Evolutionary conservation across 2,329 filamentous ascomycete genomes (phyloP).

Genomic region (Zymoseptoria pseudotritici): DNA sequence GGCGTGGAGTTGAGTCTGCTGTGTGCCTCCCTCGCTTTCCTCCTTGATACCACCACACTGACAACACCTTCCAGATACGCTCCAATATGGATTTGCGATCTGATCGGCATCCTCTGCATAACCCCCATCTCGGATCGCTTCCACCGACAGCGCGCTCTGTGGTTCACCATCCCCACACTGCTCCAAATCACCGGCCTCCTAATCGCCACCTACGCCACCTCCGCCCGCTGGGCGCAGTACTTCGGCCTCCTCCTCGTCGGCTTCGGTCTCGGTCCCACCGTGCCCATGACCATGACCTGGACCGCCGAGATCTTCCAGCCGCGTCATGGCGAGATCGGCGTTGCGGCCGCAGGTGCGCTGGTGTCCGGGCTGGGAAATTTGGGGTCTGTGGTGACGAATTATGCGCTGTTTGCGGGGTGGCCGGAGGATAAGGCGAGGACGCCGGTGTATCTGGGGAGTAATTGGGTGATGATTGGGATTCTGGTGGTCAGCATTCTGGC

Average conservation of each 20-base stretch:
- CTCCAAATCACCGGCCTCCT: constrained; percentile 79
- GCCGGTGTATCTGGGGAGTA: constrained; percentile 47
- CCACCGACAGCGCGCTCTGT: constrained; percentile 67
- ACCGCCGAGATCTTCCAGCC: constrained; percentile 83
- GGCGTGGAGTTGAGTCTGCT: constrained; percentile 71
- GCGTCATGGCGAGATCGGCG: constrained; percentile 82
- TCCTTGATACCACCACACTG: not conserved
- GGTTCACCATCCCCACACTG: constrained; percentile 69
- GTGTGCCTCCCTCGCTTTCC: constrained; percentile 57
- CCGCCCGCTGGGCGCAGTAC: constrained; percentile 68
- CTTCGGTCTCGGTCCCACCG: constrained; percentile 82
- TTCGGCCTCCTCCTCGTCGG: constrained; percentile 84
- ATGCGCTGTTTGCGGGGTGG: constrained; percentile 85
- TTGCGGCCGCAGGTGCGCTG: constrained; percentile 75
- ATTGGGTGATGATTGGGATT: constrained; percentile 82
- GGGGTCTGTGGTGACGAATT: constrained; percentile 79
- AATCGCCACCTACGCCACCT: constrained; percentile 67
- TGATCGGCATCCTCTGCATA: constrained; percentile 76
- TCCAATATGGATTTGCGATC: constrained; percentile 59
- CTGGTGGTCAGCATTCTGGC: constrained; percentile 68
- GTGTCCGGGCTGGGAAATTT: constrained; percentile 83
- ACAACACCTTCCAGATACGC: not conserved
- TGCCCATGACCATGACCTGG: constrained; percentile 92
- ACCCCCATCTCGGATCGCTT: constrained; percentile 84
- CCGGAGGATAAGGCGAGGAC: constrained; percentile 58